Base-by-base conservation (phyloP, 1,284 basidiomycete species). In the Cutaneotrichosporon arboriforme region DNA sequence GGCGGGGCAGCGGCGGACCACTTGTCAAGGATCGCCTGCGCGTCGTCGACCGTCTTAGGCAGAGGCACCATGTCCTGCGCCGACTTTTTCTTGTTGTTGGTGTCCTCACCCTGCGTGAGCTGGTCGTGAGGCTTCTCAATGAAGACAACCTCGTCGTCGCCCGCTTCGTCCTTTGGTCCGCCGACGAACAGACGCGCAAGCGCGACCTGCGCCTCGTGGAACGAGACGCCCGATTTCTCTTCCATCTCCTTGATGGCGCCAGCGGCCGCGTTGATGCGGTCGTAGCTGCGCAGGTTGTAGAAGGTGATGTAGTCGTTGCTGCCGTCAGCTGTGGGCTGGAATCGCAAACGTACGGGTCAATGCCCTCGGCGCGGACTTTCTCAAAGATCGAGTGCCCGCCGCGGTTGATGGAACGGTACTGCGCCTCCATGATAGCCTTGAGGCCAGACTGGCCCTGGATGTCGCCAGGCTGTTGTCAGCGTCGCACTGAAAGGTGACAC, bases 201-300 rank as follows among this genome's bases (percentile, higher is more conserved):
- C 0, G 92, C 92, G 12, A 90, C 85, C 73, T 91, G 87, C 0
- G 90, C 90, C 68, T 90, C 77, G 61, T 85, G 81, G 79, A 90
- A 96, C 31, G 81, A 82, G 51, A 96, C 81, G 0, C 87, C 87
- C 3, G 86, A 86, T 62, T 79, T 77, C 55, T 81, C 68, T 70
- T 93, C 87, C 80, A 88, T 87, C 60, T 81, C 63, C 47, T 79
- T 74, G 67, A 91, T 86, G 65, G 81, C 79, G 0, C 80, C 78
- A 58, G 49, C 71, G 55, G 62, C 90, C 0, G 85, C 84, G 68
- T 93, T 93, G 73, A 97, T 90, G 26, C 92, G 81, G 69, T 97
- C 93, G 70, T 93, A 96, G 2, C 85, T 79, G 38, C 92, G 81
- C 33, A 97, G 78, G 73, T 96, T 90, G 76, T 88, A 96, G 80